phyloP scores from a whole-genome alignment of 345 rosid species.

The Ceriops tagal region DNA sequence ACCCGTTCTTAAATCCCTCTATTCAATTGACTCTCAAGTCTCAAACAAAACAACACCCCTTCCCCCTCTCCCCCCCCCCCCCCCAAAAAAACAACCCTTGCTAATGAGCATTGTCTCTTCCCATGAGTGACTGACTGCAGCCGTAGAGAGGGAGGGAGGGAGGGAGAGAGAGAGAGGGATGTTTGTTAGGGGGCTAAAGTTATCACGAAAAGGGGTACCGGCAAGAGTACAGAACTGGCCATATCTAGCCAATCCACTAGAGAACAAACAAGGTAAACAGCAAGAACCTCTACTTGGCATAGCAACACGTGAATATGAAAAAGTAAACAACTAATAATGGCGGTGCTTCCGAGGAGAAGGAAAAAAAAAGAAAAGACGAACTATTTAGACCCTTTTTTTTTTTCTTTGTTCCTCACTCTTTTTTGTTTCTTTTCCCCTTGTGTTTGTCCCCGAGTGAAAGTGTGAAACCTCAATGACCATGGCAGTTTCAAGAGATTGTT shows the following conservation, averaged over 20 bases:
- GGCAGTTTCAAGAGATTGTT: conserved; percentile 36
- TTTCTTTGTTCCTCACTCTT: background rate
- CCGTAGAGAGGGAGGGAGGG: conserved; percentile 8
- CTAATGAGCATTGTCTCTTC: too few species aligned
- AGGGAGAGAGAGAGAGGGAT: background rate
- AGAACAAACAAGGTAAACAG: conserved; percentile 52
- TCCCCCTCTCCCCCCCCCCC: background rate
- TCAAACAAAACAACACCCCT: background rate
- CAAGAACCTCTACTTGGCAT: conserved; percentile 31
- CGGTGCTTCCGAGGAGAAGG: conserved; percentile 53
- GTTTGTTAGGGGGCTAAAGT: conserved; percentile 17
- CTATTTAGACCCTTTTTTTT: background rate
- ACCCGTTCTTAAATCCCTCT: too few species aligned
- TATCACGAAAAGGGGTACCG: conserved; percentile 31
- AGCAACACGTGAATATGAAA: conserved; percentile 65
- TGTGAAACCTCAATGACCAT: conserved; percentile 16
- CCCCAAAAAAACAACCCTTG: background rate
- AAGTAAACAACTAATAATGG: conserved; percentile 30
- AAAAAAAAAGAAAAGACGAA: background rate
- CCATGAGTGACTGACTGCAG: background rate
- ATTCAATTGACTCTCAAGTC: background rate
- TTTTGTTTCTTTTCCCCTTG: background rate
- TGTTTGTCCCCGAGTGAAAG: background rate
- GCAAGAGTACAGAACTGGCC: conserved; percentile 31
- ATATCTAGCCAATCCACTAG: conserved; percentile 39